Evolutionary conservation across 805 yeast species (phyloP).

Genomic region (Yamadazyma kitorensis): DNA sequence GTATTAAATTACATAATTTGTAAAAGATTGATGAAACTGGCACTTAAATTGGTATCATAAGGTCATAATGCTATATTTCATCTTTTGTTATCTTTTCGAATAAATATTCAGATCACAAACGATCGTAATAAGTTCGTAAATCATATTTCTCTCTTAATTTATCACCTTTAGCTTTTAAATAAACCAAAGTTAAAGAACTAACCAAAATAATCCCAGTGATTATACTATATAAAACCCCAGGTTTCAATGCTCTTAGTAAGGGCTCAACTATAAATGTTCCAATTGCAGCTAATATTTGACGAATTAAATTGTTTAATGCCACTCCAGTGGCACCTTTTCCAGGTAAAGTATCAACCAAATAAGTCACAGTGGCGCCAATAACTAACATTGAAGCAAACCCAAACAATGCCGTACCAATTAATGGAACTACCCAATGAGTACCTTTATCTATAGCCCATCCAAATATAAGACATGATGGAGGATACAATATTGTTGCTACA

Average conservation of each 20-base stretch:
- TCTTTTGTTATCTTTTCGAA: too few relatives aligned
- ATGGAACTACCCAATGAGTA: constrained; percentile 73
- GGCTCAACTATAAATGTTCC: constrained; percentile 79
- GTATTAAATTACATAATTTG: too few relatives aligned
- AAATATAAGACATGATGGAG: constrained; percentile 64
- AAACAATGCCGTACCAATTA: constrained; percentile 76
- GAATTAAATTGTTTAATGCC: constrained; percentile 72
- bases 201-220: constrained; percentile 55
- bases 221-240: constrained; percentile 69
- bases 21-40: too few relatives aligned
- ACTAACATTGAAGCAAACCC: constrained; percentile 84
- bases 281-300: constrained; percentile 71
- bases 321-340: constrained; percentile 89
- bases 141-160: constrained; percentile 63
- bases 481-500: constrained; percentile 59
- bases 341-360: constrained; percentile 79
- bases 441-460: constrained; percentile 79
- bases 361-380: constrained; percentile 77
- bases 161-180: constrained; percentile 56
- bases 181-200: constrained; percentile 38
- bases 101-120: too few relatives aligned
- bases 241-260: constrained; percentile 59
- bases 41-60: too few relatives aligned
- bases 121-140: constrained; percentile 54
- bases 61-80: too few relatives aligned